Percentiles rank a stretch among this genome's conserved stretches.
These are phyloP conservation scores for Camellia lanceoleosa DNA, from an alignment of 148 eudicot species.

Conservation along the genomic window DNA sequence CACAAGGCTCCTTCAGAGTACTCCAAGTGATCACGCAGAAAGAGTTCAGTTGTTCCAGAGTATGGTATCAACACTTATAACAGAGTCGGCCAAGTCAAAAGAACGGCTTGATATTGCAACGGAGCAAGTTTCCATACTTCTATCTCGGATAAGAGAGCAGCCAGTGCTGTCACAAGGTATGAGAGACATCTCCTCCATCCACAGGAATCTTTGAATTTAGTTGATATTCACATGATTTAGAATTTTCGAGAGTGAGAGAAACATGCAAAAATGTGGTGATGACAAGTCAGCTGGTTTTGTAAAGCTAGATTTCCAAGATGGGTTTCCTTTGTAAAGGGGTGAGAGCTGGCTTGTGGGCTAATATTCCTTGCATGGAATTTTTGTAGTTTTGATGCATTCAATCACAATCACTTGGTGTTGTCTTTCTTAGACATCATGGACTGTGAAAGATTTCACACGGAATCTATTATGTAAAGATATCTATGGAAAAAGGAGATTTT, in stretches of 20 bases:
- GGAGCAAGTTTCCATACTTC: conserved; percentile 70
- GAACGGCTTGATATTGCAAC: conserved; percentile 76
- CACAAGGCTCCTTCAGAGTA: conserved; percentile 33
- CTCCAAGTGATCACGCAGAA: conserved; percentile 46
- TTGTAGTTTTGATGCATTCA: conserved; percentile 5
- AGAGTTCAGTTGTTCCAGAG: conserved; percentile 63
- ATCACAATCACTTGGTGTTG: neutral
- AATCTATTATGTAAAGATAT: conserved; percentile 5
- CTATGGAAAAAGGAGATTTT: neutral
- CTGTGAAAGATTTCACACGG: neutral
- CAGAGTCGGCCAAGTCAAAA: conserved; percentile 75
- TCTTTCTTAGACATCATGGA: neutral
- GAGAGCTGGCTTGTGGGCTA: conserved; percentile 7
- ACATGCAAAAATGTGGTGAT: neutral
- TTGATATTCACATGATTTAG: neutral
- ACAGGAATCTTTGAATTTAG: conserved; percentile 15
- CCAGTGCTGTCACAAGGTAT: conserved; percentile 48
- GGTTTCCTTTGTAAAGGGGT: neutral
- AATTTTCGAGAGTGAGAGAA: neutral
- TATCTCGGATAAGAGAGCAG: conserved; percentile 72
- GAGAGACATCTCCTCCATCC: conserved; percentile 33
- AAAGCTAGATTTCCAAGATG: neutral
- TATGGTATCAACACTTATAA: conserved; percentile 66
- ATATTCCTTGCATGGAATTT: neutral
- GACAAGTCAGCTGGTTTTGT: conserved; percentile 4